These are phyloP conservation scores for Sphagnurus paluster DNA, from an alignment of 1,284 basidiomycete genomes.

Conservation along the genomic window DNA sequence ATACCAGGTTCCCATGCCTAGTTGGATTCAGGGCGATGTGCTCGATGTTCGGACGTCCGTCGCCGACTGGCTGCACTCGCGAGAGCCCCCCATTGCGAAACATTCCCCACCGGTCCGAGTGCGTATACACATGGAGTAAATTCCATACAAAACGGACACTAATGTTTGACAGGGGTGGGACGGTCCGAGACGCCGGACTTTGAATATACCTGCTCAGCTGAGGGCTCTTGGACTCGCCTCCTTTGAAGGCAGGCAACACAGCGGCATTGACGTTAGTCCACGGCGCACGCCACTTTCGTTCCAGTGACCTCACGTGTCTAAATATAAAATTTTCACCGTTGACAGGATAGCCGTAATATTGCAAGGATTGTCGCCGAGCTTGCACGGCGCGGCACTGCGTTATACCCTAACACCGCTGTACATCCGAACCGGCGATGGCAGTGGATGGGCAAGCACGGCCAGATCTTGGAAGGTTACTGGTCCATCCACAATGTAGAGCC, in stretches of 20 bases:
- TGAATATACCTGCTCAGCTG: constrained; percentile 68
- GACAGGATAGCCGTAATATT: constrained; percentile 85
- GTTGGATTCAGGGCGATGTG: constrained; percentile 69
- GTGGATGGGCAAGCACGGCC: constrained; percentile 79
- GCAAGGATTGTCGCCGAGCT: constrained; percentile 77
- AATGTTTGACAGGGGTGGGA: constrained; percentile 20
- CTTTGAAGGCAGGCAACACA: constrained; percentile 84
- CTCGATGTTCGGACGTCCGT: constrained; percentile 70
- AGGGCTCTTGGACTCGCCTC: constrained; percentile 54
- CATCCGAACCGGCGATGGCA: constrained; percentile 69
- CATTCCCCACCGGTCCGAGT: constrained; percentile 24
- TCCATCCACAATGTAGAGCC: neutral
- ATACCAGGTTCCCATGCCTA: constrained; percentile 61
- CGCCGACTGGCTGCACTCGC: constrained; percentile 38
- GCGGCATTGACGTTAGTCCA: constrained; percentile 81
- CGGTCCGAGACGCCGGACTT: constrained; percentile 29
- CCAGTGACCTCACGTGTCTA: constrained; percentile 12
- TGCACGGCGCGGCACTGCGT: constrained; percentile 59
- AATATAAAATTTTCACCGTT: constrained; percentile 13
- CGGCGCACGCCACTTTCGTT: constrained; percentile 5
- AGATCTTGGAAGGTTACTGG: constrained; percentile 56
- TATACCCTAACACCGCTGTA: constrained; percentile 74
- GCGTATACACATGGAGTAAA: constrained; percentile 9
- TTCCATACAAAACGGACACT: constrained; percentile 8
- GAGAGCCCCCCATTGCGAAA: constrained; percentile 21